Percentiles rank a stretch among this genome's conserved stretches.
phyloP scores from a whole-genome alignment of 163 green algal genomes.

The Trebouxia gelatinosa region DNA sequence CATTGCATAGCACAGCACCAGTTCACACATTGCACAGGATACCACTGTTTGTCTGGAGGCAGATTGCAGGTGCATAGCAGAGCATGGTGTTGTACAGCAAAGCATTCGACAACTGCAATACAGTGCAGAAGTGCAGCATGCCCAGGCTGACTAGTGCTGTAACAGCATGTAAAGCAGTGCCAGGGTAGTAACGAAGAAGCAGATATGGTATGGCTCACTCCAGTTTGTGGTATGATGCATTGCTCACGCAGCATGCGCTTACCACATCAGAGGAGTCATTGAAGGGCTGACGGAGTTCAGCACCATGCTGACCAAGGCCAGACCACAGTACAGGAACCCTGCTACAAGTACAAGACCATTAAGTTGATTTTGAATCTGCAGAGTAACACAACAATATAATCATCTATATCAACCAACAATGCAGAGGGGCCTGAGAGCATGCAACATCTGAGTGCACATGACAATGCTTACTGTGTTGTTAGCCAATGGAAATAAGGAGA shows the following conservation, averaged over 20 bases:
- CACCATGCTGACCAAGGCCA: slow-evolving; percentile 28
- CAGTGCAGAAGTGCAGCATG: neutral
- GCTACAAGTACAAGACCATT: slow-evolving; percentile 30
- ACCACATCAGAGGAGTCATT: neutral
- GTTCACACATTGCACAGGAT: too few relatives aligned
- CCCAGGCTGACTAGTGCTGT: neutral
- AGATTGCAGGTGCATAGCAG: neutral
- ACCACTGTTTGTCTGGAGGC: too few relatives aligned
- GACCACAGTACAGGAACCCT: neutral
- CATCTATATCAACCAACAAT: neutral
- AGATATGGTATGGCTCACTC: neutral
- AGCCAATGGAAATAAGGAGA: slow-evolving; percentile 27
- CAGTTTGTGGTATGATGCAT: neutral
- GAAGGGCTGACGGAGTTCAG: neutral
- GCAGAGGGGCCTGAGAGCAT: neutral
- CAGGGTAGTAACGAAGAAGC: neutral
- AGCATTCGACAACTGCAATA: neutral
- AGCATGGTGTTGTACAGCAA: neutral
- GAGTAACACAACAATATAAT: neutral
- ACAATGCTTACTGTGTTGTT: neutral
- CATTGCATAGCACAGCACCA: neutral
- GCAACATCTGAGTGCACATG: neutral
- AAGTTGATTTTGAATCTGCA: slow-evolving; percentile 32
- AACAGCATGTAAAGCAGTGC: neutral
- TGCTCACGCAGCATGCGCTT: neutral